Conservation (phyloP, 2,329 filamentous ascomycete species). For the Penicillium sp. region DNA sequence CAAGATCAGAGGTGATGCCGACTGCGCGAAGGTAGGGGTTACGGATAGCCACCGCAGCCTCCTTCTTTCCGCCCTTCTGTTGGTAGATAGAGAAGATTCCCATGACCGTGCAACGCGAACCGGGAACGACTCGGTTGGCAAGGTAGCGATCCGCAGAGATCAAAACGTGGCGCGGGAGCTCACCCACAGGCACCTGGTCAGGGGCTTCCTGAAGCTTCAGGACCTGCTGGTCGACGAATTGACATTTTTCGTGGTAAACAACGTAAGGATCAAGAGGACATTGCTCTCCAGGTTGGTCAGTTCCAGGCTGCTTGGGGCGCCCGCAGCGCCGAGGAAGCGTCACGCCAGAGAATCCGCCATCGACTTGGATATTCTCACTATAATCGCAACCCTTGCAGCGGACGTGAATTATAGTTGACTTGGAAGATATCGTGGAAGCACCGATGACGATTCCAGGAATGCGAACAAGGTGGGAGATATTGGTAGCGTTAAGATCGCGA, state of each 20-base stretch:
- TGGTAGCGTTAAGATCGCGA: constrained; percentile 87
- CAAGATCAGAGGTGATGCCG: constrained; percentile 86
- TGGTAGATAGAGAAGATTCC: constrained; percentile 98
- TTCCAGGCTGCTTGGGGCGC: constrained; percentile 57
- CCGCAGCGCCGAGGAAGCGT: constrained; percentile 79
- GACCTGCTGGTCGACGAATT: constrained; percentile 96
- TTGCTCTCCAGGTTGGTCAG: constrained; percentile 67
- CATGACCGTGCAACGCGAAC: constrained; percentile 91
- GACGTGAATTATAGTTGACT: constrained; percentile 83
- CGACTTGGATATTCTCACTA: constrained; percentile 68
- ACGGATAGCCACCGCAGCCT: constrained; percentile 86
- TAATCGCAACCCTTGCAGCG: constrained; percentile 86
- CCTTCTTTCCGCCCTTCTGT: constrained; percentile 81
- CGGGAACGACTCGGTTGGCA: constrained; percentile 92
- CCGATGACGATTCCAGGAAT: constrained; percentile 98
- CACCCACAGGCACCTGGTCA: constrained; percentile 95
- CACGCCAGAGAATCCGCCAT: constrained; percentile 85
- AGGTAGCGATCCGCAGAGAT: constrained; percentile 96
- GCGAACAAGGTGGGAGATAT: constrained; percentile 90
- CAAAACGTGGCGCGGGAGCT: constrained; percentile 89
- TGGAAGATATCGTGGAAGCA: constrained; percentile 93
- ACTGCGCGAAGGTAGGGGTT: constrained; percentile 93
- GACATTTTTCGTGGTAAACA: constrained; percentile 88
- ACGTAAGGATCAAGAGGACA: constrained; percentile 96
- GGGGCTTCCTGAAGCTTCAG: constrained; percentile 97